Percentiles rank a stretch among this genome's conserved stretches.
Conservation (phyloP, 345 rosid species). For the Acer negundo region DNA sequence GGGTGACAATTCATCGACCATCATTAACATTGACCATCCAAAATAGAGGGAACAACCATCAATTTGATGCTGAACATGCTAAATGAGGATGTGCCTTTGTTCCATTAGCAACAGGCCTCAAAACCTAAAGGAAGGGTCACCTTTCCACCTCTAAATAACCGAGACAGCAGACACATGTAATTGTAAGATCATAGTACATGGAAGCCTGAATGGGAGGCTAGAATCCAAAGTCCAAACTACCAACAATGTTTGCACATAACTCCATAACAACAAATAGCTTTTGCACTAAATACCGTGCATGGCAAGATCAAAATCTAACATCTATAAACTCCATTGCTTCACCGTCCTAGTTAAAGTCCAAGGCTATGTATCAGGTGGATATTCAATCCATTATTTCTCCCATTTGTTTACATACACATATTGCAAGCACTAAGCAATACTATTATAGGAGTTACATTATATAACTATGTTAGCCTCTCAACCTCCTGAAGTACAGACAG, state of each 20-base stretch:
- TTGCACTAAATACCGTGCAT: not conserved
- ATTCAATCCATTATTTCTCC: not conserved
- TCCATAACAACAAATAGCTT: not conserved
- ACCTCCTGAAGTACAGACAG: not conserved
- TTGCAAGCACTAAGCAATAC: not conserved
- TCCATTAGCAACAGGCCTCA: not conserved
- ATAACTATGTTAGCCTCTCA: not conserved
- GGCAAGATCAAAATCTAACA: not conserved
- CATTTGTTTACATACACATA: not conserved
- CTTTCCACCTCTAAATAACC: not conserved
- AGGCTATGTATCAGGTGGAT: not conserved
- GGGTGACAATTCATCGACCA: too few relatives aligned
- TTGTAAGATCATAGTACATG: too few relatives aligned
- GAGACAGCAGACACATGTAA: not conserved
- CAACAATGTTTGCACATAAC: not conserved
- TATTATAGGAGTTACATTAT: not conserved
- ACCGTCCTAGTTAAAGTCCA: not conserved
- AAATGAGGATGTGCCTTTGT: not conserved
- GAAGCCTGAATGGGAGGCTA: too few relatives aligned
- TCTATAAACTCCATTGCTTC: not conserved
- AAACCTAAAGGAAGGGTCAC: not conserved
- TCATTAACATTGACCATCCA: too few relatives aligned
- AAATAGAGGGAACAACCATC: not conserved
- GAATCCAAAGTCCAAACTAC: too few relatives aligned
- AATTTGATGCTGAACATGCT: too few relatives aligned